Conservation (phyloP, 805 yeast genomes). For the Debaryomyces castellii region DNA sequence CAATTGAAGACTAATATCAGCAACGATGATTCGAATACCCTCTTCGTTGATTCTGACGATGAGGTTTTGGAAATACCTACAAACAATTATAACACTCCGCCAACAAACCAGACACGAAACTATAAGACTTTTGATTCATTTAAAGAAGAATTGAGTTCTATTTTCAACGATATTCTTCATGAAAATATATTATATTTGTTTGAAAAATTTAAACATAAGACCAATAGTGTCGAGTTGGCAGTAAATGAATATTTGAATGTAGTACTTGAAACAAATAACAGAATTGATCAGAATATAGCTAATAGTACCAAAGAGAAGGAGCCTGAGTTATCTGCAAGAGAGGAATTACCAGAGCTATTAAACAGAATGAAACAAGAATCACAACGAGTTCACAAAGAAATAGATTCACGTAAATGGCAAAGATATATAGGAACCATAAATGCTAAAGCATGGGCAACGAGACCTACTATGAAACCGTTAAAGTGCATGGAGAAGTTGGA, state of each 20-base stretch:
- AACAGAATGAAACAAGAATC: not conserved
- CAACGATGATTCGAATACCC: not conserved
- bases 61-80: not conserved
- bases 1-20: not conserved
- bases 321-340: constrained; percentile 10
- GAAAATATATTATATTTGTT: constrained; percentile 9
- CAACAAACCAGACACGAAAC: not conserved
- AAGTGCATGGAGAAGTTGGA: constrained; percentile 44
- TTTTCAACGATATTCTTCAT: constrained; percentile 13
- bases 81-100: not conserved
- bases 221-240: constrained; percentile 15
- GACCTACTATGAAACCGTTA: constrained; percentile 54
- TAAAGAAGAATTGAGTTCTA: constrained; percentile 10
- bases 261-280: constrained; percentile 15
- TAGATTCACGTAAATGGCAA: constrained; percentile 20
- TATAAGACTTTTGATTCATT: constrained; percentile 7
- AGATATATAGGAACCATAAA: constrained; percentile 60
- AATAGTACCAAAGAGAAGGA: constrained; percentile 1
- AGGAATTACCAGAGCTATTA: constrained; percentile 10
- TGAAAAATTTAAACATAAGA: constrained; percentile 11
- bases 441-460: constrained; percentile 69
- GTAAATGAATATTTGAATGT: constrained; percentile 44
- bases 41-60: not conserved
- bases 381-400: not conserved
- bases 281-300: not conserved